phyloP scores from a whole-genome alignment of 768 basidiomycete species.

The Lactarius indigo region DNA sequence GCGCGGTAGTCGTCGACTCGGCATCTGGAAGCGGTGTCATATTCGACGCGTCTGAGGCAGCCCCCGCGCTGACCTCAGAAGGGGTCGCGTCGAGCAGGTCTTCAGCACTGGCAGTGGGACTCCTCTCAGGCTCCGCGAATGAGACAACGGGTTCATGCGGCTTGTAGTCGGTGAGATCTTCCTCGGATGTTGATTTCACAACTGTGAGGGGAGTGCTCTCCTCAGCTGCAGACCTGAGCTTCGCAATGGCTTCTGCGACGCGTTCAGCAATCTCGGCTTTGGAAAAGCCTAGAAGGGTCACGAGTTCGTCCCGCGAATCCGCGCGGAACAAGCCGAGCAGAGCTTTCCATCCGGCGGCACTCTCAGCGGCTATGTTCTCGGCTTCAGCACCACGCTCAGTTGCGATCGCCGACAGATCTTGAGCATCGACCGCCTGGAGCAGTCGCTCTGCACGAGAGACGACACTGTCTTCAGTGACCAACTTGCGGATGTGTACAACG shows the following conservation, averaged over 20 bases:
- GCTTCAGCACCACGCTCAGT: slow-evolving; percentile 37
- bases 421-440: slow-evolving; percentile 55
- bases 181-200: slow-evolving; percentile 29
- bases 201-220: slow-evolving; percentile 28
- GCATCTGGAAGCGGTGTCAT: slow-evolving; percentile 55
- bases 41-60: slow-evolving; percentile 58
- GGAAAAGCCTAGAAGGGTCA: slow-evolving; percentile 88
- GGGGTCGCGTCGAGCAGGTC: slow-evolving; percentile 57
- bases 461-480: slow-evolving; percentile 72
- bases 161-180: slow-evolving; percentile 40
- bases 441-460: slow-evolving; percentile 71
- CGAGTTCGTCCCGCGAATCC: slow-evolving; percentile 85
- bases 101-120: slow-evolving; percentile 39
- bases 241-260: slow-evolving; percentile 79
- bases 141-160: slow-evolving; percentile 77
- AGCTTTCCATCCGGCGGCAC: slow-evolving; percentile 76
- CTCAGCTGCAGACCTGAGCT: slow-evolving; percentile 50
- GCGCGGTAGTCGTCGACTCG: slow-evolving; percentile 82
- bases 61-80: slow-evolving; percentile 68
- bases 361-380: slow-evolving; percentile 33
- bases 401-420: slow-evolving; percentile 64
- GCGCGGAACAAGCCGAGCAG: slow-evolving; percentile 85
- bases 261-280: slow-evolving; percentile 77
- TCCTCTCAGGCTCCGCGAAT: slow-evolving; percentile 72
- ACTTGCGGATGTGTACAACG: slow-evolving; percentile 71